Evolutionary conservation across 75 land plant genomes (phyloP), one percentile per base, ranked within the genome.

Genomic region (Cryptomeria japonica): DNA sequence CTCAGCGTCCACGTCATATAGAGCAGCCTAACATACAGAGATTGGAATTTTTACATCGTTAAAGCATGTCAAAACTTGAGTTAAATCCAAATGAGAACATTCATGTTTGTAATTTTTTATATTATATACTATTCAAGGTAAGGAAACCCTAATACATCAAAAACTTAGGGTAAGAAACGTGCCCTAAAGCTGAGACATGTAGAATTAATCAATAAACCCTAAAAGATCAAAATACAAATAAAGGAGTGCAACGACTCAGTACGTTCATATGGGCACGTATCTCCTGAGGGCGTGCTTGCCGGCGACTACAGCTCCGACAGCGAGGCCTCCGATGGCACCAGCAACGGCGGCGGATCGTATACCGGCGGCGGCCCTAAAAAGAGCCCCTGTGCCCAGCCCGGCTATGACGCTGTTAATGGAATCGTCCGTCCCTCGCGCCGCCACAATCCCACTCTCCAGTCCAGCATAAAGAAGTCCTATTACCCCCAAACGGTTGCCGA

Each of bases 301-400:
- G 0, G 91, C 96, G 9, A 93, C 93, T 0, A 90, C 89, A 46
- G 90, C 94, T 6, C 91, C 96, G 0, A 92, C 99, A 7, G 93
- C 92, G 46, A 96, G 86, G 5, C 97, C 97, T 15, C 98, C 99
- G 11, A 96, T 90, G 7, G 99, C 99, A 1, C 97, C 99, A 1
- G 99, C 97, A 18, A 97, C 91, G 37, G 95, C 99, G 2, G 99
- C 99, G 1, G 96, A 93, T 55, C 99, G 83, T 0, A 93, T 91
- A 3, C 99, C 99, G 10, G 95, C 90, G 15, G 97, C 96, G 8
- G 96, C 97, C 92, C 88, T 91, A 78, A 88, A 97, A 44, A 96
- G 86, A 1, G 94, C 94, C 2, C 97, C 99, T 6, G 99, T 97
- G 19, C 96, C 96, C 55, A 97, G 89, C 84, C 99, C 99, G 1